These are phyloP conservation scores for Capsella rubella DNA, from an alignment of 441 rosid genomes.

Conservation along the genomic window DNA sequence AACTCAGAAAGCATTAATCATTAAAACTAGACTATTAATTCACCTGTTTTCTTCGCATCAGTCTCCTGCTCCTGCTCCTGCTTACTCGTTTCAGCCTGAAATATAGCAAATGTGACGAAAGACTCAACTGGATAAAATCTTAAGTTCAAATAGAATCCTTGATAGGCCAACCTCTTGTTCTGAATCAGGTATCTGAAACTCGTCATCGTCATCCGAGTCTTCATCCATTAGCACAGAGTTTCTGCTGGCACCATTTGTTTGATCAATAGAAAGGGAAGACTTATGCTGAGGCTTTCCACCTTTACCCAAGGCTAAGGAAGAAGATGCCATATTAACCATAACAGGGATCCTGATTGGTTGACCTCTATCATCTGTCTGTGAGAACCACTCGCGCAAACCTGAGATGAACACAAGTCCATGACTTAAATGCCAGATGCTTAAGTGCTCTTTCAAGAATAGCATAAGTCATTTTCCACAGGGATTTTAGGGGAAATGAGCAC, in stretches of 20 bases:
- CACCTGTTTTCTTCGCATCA: conserved; percentile 74
- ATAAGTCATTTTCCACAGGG: conserved; percentile 12
- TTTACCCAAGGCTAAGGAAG: conserved; percentile 67
- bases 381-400: conserved; percentile 98
- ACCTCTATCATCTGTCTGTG: conserved; percentile 96
- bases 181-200: conserved; percentile 84
- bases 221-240: conserved; percentile 87
- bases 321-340: conserved; percentile 97
- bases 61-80: conserved; percentile 65
- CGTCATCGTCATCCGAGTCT: conserved; percentile 96
- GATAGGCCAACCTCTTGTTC: conserved; percentile 78
- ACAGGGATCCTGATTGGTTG: conserved; percentile 94
- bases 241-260: conserved; percentile 67
- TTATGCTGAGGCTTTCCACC: conserved; percentile 58
- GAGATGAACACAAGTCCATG: conserved; percentile 32
- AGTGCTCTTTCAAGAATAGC: conserved; percentile 10
- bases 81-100: conserved; percentile 62
- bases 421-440: conserved; percentile 1
- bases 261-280: conserved; percentile 68
- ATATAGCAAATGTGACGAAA: conserved; percentile 21
- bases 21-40: conserved; percentile 20
- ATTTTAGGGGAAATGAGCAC: conserved; percentile 22
- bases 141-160: conserved; percentile 28
- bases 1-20: neutral
- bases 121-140: conserved; percentile 23